A percentile compares a stretch with the other conserved stretches of the same genome.
Evolutionary conservation across 805 yeast genomes (phyloP).

Genomic region (Wickerhamomyces sydowiorum): DNA sequence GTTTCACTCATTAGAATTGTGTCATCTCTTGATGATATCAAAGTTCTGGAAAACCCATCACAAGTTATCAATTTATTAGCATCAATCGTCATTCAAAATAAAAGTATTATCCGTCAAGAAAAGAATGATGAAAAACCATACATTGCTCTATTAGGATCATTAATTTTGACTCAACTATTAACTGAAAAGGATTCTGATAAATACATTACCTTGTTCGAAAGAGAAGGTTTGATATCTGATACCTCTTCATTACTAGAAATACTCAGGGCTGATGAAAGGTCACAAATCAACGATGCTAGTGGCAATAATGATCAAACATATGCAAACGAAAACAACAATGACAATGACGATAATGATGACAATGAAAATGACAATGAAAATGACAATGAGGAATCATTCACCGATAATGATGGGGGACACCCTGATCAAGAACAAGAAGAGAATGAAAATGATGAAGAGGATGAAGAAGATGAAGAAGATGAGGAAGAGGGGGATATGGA

Average conservation of each 20-base stretch:
- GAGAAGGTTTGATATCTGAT: conserved; percentile 69
- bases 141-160: conserved; percentile 43
- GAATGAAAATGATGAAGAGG: conserved; percentile 7
- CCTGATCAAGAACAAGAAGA: background rate
- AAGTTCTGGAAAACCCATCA: conserved; percentile 25
- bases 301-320: background rate
- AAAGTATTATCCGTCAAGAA: conserved; percentile 22
- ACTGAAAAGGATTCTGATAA: conserved; percentile 36
- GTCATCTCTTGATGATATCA: conserved; percentile 31
- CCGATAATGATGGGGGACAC: conserved; percentile 12
- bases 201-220: conserved; percentile 46
- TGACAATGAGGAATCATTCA: conserved; percentile 18
- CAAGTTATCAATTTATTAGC: conserved; percentile 47
- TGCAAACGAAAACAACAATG: conserved; percentile 3
- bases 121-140: conserved; percentile 21
- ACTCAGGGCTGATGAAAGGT: conserved; percentile 10
- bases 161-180: conserved; percentile 41
- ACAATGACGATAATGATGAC: conserved; percentile 14
- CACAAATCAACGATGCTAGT: background rate
- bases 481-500: conserved; percentile 18
- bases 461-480: conserved; percentile 17
- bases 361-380: conserved; percentile 14
- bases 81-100: conserved; percentile 55
- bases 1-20: conserved; percentile 49
- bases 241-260: conserved; percentile 29